These are phyloP conservation scores for Cryptococcus sp. DNA, from an alignment of 1,284 basidiomycete species.

Conservation along the genomic window DNA sequence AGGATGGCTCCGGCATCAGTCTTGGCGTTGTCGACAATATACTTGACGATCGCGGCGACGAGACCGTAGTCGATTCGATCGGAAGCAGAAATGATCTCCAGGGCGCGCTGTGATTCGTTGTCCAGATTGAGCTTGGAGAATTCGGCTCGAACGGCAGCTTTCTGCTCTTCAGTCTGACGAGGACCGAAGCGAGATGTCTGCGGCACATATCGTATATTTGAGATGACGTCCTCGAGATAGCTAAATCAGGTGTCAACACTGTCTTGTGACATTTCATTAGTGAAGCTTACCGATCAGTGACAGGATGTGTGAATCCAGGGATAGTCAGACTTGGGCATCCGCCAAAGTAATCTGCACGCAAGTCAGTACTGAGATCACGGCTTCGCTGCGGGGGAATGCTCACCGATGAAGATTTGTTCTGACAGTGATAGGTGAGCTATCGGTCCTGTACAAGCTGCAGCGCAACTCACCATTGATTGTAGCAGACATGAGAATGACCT, in stretches of 20 bases:
- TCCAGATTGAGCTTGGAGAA: conserved; percentile 62
- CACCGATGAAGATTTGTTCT: conserved; percentile 66
- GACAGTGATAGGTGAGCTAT: neutral
- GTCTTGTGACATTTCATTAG: neutral
- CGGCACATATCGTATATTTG: conserved; percentile 58
- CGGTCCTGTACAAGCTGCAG: too few species aligned
- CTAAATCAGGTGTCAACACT: conserved; percentile 49
- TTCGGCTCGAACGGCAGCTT: conserved; percentile 58
- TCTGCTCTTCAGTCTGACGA: conserved; percentile 61
- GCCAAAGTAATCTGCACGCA: conserved; percentile 67
- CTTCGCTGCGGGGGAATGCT: conserved; percentile 8
- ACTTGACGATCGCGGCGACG: conserved; percentile 65
- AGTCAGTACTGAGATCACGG: conserved; percentile 1
- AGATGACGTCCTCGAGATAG: conserved; percentile 78
- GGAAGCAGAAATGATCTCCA: conserved; percentile 65
- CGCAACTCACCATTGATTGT: conserved; percentile 69
- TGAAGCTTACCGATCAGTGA: conserved; percentile 67
- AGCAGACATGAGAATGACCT: conserved; percentile 59
- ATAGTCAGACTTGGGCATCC: conserved; percentile 80
- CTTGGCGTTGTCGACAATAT: conserved; percentile 64
- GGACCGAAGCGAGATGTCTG: conserved; percentile 45
- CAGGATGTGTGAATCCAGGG: conserved; percentile 78
- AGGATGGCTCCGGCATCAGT: conserved; percentile 66
- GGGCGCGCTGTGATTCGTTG: conserved; percentile 59
- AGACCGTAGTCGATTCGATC: conserved; percentile 78